Conservation (phyloP, 2,329 filamentous ascomycete genomes). For the Aureobasidium vineae region DNA sequence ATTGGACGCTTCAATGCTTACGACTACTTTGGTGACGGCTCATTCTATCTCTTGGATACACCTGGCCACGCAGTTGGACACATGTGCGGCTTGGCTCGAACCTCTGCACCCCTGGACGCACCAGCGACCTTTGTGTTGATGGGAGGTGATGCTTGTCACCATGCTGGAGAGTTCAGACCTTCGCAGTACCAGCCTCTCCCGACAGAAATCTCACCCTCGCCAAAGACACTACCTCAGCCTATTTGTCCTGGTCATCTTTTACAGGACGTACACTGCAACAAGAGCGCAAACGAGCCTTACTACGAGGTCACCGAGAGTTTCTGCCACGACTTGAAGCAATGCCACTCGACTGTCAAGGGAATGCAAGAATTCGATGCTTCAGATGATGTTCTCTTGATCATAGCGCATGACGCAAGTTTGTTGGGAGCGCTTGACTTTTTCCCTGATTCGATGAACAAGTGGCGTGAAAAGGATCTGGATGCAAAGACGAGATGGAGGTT, state of each 20-base stretch:
- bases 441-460: slow-evolving; percentile 50
- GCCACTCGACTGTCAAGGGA: slow-evolving; percentile 46
- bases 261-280: slow-evolving; percentile 41
- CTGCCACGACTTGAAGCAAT: slow-evolving; percentile 38
- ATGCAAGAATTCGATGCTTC: slow-evolving; percentile 49
- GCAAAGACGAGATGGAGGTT: slow-evolving; percentile 51
- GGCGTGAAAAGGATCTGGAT: slow-evolving; percentile 49
- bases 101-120: slow-evolving; percentile 30
- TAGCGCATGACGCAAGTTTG: slow-evolving; percentile 51
- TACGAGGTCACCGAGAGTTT: slow-evolving; percentile 39
- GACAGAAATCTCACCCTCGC: slow-evolving; percentile 40
- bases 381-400: slow-evolving; percentile 47
- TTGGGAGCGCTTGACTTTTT: slow-evolving; percentile 51
- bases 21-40: slow-evolving; percentile 58
- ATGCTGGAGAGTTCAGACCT: slow-evolving; percentile 49
- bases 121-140: slow-evolving; percentile 51
- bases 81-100: slow-evolving; percentile 52
- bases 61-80: slow-evolving; percentile 56
- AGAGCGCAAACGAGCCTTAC: slow-evolving; percentile 38
- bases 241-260: slow-evolving; percentile 47
- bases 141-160: slow-evolving; percentile 51
- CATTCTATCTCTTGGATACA: slow-evolving; percentile 55
- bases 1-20: slow-evolving; percentile 50
- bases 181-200: slow-evolving; percentile 45
- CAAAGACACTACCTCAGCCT: slow-evolving; percentile 27